Base-by-base conservation (phyloP, 2,329 filamentous ascomycete genomes). In the Exophiala aquamarina region DNA sequence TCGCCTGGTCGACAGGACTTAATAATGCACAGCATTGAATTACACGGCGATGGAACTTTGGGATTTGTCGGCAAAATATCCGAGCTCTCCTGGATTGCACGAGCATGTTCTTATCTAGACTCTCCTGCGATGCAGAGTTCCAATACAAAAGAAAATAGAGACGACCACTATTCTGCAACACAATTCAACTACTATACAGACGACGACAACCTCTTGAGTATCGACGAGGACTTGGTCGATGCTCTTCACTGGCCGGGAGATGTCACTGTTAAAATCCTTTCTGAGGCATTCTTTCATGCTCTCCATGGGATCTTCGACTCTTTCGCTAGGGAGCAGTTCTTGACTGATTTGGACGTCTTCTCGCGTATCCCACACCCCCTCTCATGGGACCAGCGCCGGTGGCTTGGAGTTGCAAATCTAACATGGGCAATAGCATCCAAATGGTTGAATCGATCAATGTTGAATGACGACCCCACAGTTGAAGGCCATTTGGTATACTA, bases 401-500 rank as follows among this genome's bases (percentile, higher is more conserved):
- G 50, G 50, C 31, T 58, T 14, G 53, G 45, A n/a, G 11, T 53
- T 34, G 49, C 49, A 3, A 55, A 55, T 35, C 44, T 55, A 11
- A 40, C 53, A 6, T 55, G 49, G 49, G 49, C 52, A 11, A 41
- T 55, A 13, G 52, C 45, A 3, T 32, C 52, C 18, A 48, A 47
- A 35, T 55, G 49, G 49, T 35, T 55, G 32, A 20, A 50, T 5
- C 20, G 50, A 11, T 44, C 46, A 13, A 44, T 42, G 15, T 23
- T 52, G 19, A 45, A 55, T 18, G 26, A 41, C 7, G 17, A 13
- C 6, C 31, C 19, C 14, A 6, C 21, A 21, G 5, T 17, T 14
- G 52, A 48, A 6, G 45, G 46, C 39, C 59, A 62, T 35, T 44
- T 61, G 14, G 26, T 59, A 13, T 61, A 56, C 45, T 61, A 62